phyloP scores from a whole-genome alignment of 208 protist species.

The Acanthamoeba divionensis region DNA sequence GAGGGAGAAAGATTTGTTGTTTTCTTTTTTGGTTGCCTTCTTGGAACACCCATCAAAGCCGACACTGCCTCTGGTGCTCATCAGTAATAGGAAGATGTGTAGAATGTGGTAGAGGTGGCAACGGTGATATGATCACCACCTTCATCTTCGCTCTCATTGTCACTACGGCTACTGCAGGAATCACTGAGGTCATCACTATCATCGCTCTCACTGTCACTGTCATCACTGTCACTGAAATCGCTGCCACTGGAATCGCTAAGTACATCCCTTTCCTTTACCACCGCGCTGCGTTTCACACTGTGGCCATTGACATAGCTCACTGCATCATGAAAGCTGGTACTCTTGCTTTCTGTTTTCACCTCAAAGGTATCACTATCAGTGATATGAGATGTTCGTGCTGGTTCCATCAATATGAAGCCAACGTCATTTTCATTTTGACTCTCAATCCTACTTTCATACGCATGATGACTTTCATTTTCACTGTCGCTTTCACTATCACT shows the following conservation, averaged over 20 bases:
- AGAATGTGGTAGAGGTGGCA: too few species aligned
- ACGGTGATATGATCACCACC: too few species aligned
- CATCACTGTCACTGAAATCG: not conserved
- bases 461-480: not conserved
- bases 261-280: not conserved
- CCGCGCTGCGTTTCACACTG: not conserved
- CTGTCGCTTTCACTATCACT: not conserved
- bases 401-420: not conserved
- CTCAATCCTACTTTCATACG: not conserved
- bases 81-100: too few species aligned
- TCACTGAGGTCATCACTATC: not conserved
- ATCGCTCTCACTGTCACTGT: constrained; percentile 23
- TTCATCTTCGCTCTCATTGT: constrained; percentile 3
- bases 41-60: too few species aligned
- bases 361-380: not conserved
- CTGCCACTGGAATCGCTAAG: not conserved
- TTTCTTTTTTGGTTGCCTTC: too few species aligned
- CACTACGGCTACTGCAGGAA: not conserved
- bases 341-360: not conserved
- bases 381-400: not conserved
- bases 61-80: too few species aligned
- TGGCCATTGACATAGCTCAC: not conserved
- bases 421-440: not conserved
- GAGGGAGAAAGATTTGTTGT: too few species aligned
- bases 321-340: not conserved